Conservation (phyloP, 306 rosid species). For the Morella rubra region DNA sequence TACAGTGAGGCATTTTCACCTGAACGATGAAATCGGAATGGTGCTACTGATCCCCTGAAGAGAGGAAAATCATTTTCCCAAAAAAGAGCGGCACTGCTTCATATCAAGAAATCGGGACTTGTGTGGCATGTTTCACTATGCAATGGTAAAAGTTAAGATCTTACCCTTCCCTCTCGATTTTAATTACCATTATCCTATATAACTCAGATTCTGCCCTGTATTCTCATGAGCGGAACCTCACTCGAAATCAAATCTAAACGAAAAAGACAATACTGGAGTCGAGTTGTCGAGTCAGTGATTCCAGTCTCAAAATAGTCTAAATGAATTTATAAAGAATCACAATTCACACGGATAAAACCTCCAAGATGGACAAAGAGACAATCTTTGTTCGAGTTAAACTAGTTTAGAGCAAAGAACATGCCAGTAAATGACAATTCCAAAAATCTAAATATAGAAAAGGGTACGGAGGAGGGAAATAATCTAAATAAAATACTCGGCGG, state of each 20-base stretch:
- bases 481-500: not conserved
- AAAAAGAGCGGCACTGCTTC: not conserved
- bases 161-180: not conserved
- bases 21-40: not conserved
- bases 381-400: not conserved
- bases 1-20: constrained; percentile 3
- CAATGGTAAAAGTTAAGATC: not conserved
- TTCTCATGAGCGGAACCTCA: not conserved
- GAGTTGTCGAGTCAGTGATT: not conserved
- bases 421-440: not conserved
- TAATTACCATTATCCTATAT: not conserved
- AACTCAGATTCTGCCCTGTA: not conserved
- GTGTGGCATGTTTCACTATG: not conserved
- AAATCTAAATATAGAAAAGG: not conserved
- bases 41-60: not conserved
- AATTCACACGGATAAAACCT: not conserved
- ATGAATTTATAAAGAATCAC: not conserved
- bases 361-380: not conserved
- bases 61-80: not conserved
- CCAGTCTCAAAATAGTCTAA: not conserved
- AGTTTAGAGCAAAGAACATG: not conserved
- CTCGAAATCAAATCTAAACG: not conserved
- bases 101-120: not conserved
- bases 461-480: not conserved
- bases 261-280: not conserved